These are phyloP conservation scores for Otatea glauca DNA, from an alignment of 176 grass and related monocot genomes.

Conservation along the genomic window DNA sequence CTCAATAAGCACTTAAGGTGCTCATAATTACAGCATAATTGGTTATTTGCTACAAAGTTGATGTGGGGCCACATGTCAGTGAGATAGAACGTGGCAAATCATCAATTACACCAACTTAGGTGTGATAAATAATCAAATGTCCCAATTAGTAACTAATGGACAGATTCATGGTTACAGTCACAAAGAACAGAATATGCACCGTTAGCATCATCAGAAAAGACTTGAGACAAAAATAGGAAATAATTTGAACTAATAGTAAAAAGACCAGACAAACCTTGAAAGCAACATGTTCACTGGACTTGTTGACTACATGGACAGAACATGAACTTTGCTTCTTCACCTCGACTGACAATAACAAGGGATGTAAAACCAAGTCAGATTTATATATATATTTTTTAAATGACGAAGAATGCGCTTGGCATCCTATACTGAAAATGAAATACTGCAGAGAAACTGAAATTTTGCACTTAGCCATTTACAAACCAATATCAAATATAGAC, in stretches of 20 bases:
- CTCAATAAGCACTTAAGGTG: not conserved
- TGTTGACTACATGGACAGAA: constrained; percentile 78
- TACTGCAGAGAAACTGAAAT: not conserved
- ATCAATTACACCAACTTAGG: too few relatives aligned
- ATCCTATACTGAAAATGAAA: constrained; percentile 4
- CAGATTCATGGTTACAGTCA: constrained; percentile 3
- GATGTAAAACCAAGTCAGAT: constrained; percentile 1
- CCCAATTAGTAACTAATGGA: not conserved
- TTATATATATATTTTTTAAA: constrained; percentile 17
- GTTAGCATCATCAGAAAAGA: constrained; percentile 1
- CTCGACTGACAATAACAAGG: constrained; percentile 70
- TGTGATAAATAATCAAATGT: too few relatives aligned
- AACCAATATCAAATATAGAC: not conserved
- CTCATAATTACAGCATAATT: not conserved
- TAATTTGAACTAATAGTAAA: constrained; percentile 5
- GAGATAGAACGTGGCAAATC: too few relatives aligned
- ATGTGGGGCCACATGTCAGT: too few relatives aligned
- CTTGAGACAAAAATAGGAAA: constrained; percentile 4
- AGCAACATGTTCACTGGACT: constrained; percentile 80
- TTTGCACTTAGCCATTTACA: not conserved
- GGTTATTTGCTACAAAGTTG: too few relatives aligned
- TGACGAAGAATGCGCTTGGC: not conserved
- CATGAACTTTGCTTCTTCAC: constrained; percentile 97
- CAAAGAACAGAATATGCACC: not conserved
- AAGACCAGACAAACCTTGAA: constrained; percentile 74